A percentile compares a stretch with the other conserved stretches of the same genome.
Conservation (phyloP, 805 yeast genomes). For the Tetrapisispora arboricola region DNA sequence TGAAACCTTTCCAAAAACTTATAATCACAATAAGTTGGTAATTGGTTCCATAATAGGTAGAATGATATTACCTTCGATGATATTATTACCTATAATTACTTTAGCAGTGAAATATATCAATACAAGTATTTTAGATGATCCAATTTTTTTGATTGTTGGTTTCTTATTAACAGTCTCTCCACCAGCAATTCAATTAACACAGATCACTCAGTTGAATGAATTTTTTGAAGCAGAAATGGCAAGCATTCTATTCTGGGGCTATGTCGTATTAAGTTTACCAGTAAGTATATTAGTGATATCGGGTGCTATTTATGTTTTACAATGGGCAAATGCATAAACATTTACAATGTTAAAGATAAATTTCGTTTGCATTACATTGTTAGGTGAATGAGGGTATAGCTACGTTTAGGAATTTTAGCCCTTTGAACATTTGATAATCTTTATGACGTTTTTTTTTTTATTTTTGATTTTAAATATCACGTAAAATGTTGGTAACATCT, state of each 20-base stretch:
- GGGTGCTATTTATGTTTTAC: slow-evolving; percentile 41
- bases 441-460: no score
- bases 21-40: slow-evolving; percentile 51
- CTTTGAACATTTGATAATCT: no score
- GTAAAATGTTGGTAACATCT: no score
- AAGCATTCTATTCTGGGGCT: slow-evolving; percentile 74
- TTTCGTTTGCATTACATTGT: no score
- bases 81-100: slow-evolving; percentile 59
- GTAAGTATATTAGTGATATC: slow-evolving; percentile 66
- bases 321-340: slow-evolving; percentile 30
- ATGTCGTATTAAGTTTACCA: slow-evolving; percentile 64
- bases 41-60: slow-evolving; percentile 63
- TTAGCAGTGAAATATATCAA: slow-evolving; percentile 51
- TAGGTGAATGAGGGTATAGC: no score
- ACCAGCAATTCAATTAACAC: slow-evolving; percentile 76
- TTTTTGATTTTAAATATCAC: no score
- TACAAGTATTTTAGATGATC: slow-evolving; percentile 66
- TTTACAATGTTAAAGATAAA: no score
- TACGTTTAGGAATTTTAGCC: no score
- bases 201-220: slow-evolving; percentile 67
- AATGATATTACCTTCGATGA: slow-evolving; percentile 66
- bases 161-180: slow-evolving; percentile 69
- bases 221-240: slow-evolving; percentile 76
- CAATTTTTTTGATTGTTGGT: slow-evolving; percentile 67
- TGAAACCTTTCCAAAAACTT: slow-evolving; percentile 57